These are phyloP conservation scores for Coemansia biformis DNA, from an alignment of 192 early-diverging fungal species.

Conservation along the genomic window DNA sequence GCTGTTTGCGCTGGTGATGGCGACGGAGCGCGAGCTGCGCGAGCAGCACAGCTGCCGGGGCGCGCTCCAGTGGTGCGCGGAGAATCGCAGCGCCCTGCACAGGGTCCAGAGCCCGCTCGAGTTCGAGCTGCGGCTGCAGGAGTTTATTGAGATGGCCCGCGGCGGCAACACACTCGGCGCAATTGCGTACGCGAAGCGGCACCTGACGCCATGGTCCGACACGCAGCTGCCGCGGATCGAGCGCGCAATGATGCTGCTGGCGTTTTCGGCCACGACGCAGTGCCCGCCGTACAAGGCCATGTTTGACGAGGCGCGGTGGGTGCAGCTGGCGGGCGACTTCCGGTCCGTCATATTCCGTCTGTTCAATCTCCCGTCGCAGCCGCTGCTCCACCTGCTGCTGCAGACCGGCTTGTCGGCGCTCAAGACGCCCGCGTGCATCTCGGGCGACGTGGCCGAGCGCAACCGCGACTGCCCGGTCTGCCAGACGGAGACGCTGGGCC, in stretches of 20 bases:
- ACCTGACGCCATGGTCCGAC: conserved; percentile 71
- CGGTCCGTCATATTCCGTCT: conserved; percentile 81
- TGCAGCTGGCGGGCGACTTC: conserved; percentile 70
- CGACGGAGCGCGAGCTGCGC: conserved; percentile 72
- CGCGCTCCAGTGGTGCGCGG: conserved; percentile 89
- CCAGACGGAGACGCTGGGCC: conserved; percentile 74
- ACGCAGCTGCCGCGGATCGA: conserved; percentile 75
- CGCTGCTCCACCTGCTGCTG: conserved; percentile 79
- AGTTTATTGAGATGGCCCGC: conserved; percentile 86
- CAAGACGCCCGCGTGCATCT: conserved; percentile 79
- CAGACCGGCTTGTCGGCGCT: conserved; percentile 95
- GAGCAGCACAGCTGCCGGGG: conserved; percentile 73
- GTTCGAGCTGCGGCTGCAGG: conserved; percentile 92
- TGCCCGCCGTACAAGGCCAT: conserved; percentile 74
- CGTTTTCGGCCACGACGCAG: conserved; percentile 68
- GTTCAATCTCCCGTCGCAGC: conserved; percentile 79
- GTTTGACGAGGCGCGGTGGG: conserved; percentile 66
- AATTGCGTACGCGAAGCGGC: conserved; percentile 80
- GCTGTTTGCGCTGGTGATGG: conserved; percentile 76
- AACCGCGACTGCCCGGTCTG: conserved; percentile 98
- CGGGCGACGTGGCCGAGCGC: conserved; percentile 59
- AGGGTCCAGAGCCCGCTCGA: conserved; percentile 95
- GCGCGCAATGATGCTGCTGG: conserved; percentile 86
- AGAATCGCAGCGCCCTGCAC: conserved; percentile 81
- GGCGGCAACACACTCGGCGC: conserved; percentile 61